Evolutionary conservation across 2,329 filamentous ascomycete genomes (phyloP).

Genomic region (Ophiocordyceps unilateralis): DNA sequence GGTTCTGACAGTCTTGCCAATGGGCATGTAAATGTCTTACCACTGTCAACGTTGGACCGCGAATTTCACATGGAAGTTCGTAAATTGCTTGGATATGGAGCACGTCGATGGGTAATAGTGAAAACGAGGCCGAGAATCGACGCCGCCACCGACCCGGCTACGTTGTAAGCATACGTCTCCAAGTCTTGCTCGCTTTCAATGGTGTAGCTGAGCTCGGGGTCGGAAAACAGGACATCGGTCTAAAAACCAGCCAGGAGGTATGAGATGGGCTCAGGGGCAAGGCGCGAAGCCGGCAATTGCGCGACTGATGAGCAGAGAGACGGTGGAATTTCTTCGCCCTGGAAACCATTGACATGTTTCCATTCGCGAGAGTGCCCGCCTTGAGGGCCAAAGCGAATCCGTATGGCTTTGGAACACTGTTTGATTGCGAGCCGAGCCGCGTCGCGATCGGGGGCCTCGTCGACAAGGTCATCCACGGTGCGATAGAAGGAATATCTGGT

Average conservation of each 20-base stretch:
- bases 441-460: constrained; percentile 30
- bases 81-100: neutral
- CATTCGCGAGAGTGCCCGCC: too few species aligned
- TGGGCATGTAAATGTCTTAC: too few species aligned
- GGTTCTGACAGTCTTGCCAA: too few species aligned
- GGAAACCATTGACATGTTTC: too few species aligned
- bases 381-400: too few species aligned
- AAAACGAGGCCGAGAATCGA: constrained; percentile 32
- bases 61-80: too few species aligned
- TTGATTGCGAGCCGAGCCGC: neutral
- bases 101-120: neutral
- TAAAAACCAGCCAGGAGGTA: constrained; percentile 51
- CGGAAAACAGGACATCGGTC: constrained; percentile 43
- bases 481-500: constrained; percentile 35
- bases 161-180: constrained; percentile 44
- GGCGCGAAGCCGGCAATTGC: neutral
- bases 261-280: constrained; percentile 32
- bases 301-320: neutral
- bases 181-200: constrained; percentile 43
- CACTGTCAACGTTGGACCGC: too few species aligned
- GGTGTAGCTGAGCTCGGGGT: constrained; percentile 15
- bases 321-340: neutral
- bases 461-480: constrained; percentile 56
- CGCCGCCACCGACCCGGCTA: constrained; percentile 56
- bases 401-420: neutral